Base-by-base conservation (phyloP, 2,329 filamentous ascomycete genomes). In the Aspergillus novofumigatus region DNA sequence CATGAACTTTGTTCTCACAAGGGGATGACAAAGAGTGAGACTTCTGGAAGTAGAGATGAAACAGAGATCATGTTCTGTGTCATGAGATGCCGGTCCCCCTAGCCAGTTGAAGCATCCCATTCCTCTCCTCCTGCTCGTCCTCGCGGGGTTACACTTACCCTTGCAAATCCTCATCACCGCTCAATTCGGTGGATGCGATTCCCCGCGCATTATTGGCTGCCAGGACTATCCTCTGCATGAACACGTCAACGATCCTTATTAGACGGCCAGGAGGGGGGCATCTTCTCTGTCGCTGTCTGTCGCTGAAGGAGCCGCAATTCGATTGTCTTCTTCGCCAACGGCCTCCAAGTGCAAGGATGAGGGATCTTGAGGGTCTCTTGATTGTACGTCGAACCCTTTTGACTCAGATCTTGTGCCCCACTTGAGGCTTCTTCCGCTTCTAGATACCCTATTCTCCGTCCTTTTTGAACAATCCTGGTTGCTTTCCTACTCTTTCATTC, bases 221-320 rank as follows among this genome's bases (percentile, higher is more conserved):
- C 47, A 49, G 35, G 10, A 41, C 52, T 52, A 49, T 47, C 52
- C 56, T 56, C 61, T 59, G 62, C 61, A 67, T 59, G 64, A 62
- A 65, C 67, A 69, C 67, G 67, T 69, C 67, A 67, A 69, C 62
- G 49, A 54, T 49, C 55, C 57, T 62, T 56, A 60, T 53, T 59
- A 56, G 55, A 59, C 51, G 51, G 26, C 53, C 51, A 49, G 49
- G 26, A 42, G 53, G 44, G 47, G 41, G 47, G 35, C 35, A 44
- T 52, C 55, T 52, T 54, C 52, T 57, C 52, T 47, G 51, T 56
- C 57, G 49, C 49, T n/a, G 52, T 52, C 55, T 49, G 49, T 58
- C 49, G 35, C 35, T 56, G 48, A 56, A 59, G 59, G 60, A 64
- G 60, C 60, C 60, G 60, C 62, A 61, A 58, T 49, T 17, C 29